Evolutionary conservation across 78 protist genomes (phyloP).

Genomic region (Pigoraptor vietnamica): DNA sequence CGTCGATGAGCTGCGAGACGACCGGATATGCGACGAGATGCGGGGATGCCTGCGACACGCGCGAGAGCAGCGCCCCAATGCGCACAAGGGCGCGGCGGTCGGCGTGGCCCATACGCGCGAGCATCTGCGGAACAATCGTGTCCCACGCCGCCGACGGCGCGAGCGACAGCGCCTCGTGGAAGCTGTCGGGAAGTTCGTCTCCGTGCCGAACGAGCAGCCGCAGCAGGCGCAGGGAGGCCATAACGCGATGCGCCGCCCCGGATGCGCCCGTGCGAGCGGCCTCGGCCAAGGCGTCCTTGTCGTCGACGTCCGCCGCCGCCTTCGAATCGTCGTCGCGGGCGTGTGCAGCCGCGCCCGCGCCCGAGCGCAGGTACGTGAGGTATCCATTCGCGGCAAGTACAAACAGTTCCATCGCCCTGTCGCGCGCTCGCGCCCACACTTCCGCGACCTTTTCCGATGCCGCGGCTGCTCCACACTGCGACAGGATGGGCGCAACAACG

Average conservation of each 20-base stretch:
- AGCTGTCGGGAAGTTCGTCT: neutral
- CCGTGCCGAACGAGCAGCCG: neutral
- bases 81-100: neutral
- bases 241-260: neutral
- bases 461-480: neutral
- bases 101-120: neutral
- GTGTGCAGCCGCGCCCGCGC: neutral
- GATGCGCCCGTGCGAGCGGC: neutral
- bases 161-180: neutral
- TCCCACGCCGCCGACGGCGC: neutral
- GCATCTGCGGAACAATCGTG: constrained; percentile 17
- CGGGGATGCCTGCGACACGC: neutral
- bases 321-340: neutral
- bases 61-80: neutral
- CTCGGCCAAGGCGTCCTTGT: neutral
- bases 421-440: neutral
- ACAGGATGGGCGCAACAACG: neutral
- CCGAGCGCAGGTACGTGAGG: neutral
- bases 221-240: constrained; percentile 11
- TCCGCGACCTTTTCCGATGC: neutral
- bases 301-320: neutral
- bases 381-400: neutral
- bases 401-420: neutral
- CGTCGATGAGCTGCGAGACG: neutral
- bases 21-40: neutral